Conservation (phyloP, 192 early-diverging fungal genomes). For the Jimgerdemannia lactiflua region DNA sequence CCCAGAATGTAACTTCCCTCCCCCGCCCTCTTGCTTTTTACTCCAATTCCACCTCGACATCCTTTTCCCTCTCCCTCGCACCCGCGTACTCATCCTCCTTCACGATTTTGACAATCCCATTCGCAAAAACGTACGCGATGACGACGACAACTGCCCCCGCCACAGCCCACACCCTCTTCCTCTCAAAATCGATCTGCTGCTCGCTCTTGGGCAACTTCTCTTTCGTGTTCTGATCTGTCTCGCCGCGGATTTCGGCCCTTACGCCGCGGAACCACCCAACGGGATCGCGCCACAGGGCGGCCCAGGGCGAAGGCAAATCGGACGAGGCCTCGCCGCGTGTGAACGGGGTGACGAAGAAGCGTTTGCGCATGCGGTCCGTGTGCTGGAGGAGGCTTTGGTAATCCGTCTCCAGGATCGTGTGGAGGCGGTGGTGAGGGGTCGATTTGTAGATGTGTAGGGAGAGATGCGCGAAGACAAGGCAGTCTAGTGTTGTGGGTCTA, state of each 20-base stretch:
- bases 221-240: slow-evolving; percentile 9
- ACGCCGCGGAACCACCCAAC: slow-evolving; percentile 37
- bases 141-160: slow-evolving; percentile 43
- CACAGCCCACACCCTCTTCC: slow-evolving; percentile 49
- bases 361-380: slow-evolving; percentile 54
- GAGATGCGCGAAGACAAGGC: slow-evolving; percentile 80
- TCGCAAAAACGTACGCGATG: slow-evolving; percentile 50
- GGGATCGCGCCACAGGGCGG: slow-evolving; percentile 27
- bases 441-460: slow-evolving; percentile 75
- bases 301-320: slow-evolving; percentile 40
- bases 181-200: slow-evolving; percentile 46
- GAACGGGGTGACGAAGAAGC: slow-evolving; percentile 32
- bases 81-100: slow-evolving; percentile 38
- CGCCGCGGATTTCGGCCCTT: slow-evolving; percentile 3
- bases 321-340: slow-evolving; percentile 18
- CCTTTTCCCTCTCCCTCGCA: slow-evolving; percentile 33
- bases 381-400: slow-evolving; percentile 65
- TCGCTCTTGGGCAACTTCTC: slow-evolving; percentile 33
- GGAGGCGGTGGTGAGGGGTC: slow-evolving; percentile 65
- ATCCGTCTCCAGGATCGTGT: slow-evolving; percentile 61
- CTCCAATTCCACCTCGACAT: slow-evolving; percentile 19
- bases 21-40: too few relatives aligned
- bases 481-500: slow-evolving; percentile 75
- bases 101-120: slow-evolving; percentile 58
- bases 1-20: too few relatives aligned